Evolutionary conservation across 805 yeast genomes (phyloP).

Genomic region (Candida orba): DNA sequence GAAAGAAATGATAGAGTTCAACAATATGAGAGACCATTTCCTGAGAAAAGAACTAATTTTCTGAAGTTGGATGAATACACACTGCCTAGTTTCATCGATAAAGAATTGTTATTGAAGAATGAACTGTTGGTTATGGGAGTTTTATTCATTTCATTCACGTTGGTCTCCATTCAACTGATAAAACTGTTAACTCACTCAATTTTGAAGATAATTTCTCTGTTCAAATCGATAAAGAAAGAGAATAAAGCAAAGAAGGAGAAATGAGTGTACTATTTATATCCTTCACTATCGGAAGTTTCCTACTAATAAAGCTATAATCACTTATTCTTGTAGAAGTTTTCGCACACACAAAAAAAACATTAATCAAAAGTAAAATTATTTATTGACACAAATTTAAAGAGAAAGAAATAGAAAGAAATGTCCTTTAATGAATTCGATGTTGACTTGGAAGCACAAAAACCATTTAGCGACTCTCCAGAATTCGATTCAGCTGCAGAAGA

Average conservation of each 20-base stretch:
- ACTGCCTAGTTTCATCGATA: conserved; percentile 34
- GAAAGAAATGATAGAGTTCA: conserved; percentile 44
- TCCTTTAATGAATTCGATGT: conserved; percentile 21
- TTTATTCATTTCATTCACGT: conserved; percentile 9
- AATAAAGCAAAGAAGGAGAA: no score
- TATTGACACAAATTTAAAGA: no score
- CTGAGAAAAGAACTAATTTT: conserved; percentile 27
- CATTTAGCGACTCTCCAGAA: conserved; percentile 43
- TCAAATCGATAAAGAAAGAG: background rate
- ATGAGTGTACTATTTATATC: no score
- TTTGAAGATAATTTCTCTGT: no score
- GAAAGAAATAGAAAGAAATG: conserved; percentile 8
- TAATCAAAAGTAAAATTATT: no score
- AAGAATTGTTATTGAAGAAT: conserved; percentile 42
- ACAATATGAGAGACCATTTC: conserved; percentile 25
- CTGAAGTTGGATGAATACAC: conserved; percentile 21
- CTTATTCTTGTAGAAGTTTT: no score
- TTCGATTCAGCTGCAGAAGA: conserved; percentile 40
- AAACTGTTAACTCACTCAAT: background rate
- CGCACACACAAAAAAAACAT: no score
- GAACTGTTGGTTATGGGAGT: conserved; percentile 39
- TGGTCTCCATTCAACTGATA: background rate
- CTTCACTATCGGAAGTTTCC: no score
- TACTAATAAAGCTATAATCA: no score
- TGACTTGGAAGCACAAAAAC: conserved; percentile 20